phyloP scores from a whole-genome alignment of 495 filamentous ascomycete species.

The Hypoxylon lienhwacheense region DNA sequence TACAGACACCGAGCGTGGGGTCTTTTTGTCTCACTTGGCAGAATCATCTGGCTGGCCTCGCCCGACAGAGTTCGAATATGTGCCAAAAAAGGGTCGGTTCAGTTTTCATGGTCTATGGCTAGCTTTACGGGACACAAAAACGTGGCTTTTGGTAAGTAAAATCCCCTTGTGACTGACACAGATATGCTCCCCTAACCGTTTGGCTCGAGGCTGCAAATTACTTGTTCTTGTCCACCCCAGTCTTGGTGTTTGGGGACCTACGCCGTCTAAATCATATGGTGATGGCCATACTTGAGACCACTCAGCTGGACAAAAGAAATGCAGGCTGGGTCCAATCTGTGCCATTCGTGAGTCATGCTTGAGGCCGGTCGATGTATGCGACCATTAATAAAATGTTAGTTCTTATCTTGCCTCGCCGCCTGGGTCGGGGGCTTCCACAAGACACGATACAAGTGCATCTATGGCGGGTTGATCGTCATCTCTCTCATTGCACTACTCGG shows the following conservation, averaged over 20 bases:
- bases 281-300: neutral
- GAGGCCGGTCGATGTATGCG: no score
- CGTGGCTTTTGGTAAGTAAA: conserved; percentile 1
- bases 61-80: conserved; percentile 1
- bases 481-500: no score
- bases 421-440: no score
- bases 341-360: neutral
- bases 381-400: no score
- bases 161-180: neutral
- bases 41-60: conserved; percentile 1
- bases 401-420: no score
- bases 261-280: neutral
- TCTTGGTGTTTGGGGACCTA: neutral
- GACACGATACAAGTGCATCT: no score
- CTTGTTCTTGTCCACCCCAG: neutral
- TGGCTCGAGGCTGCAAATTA: neutral
- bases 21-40: neutral
- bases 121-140: neutral
- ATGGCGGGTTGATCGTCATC: no score
- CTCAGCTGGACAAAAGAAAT: neutral
- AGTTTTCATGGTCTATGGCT: neutral
- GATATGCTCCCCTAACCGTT: neutral
- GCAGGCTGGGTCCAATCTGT: neutral
- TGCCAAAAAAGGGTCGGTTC: neutral
- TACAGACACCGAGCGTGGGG: neutral